Evolutionary conservation across 2,329 filamentous ascomycete genomes (phyloP), one percentile per base, ranked within the genome.

Genomic region (Cladosporium cucumerinum): DNA sequence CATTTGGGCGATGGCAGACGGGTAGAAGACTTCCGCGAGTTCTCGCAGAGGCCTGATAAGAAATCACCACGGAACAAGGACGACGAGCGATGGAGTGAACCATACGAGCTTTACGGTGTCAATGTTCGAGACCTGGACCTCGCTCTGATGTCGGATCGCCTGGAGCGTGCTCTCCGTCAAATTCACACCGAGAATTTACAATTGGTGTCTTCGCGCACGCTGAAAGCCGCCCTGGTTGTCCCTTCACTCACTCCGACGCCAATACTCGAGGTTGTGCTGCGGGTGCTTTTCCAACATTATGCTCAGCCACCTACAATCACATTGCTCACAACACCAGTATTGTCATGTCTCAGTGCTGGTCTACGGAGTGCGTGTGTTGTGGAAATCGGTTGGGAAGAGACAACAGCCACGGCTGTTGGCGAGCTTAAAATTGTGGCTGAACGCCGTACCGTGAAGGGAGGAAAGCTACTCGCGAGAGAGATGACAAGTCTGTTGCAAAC

Each of bases 351-450:
- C 3, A 90, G 89, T 8, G 93, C 93, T 6, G 95, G 95, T 0
- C 81, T 96, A 48, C 87, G 95, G 16, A 92, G 91, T n/a, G 92
- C 89, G 0, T 77, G 99, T 49, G 87, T 98, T 0, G 83, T 99
- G 43, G 93, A 99, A 73, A 84, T 99, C 66, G 95, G 94, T 51
- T 99, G 95, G 95, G 85, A 88, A 49, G 95, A 98, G 77, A 96
- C 93, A 0, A 85, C 89, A 0, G 86, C 96, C 25, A 96, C 92
- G 0, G 90, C 89, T 6, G 84, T 98, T 7, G 98, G 93, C 74
- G 95, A 99, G 78, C 97, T 93, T 75, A 88, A 91, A 62, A 93
- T 96, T 75, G 86, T 97, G 1, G 82, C 84, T 18, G 87, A 86
- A 62, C 86, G 83, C 64, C 85, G 91, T 62, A 94, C 86, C 46